Percentiles rank a stretch among this genome's conserved stretches.
Evolutionary conservation across 441 rosid genomes (phyloP).

Genomic region (Erysimum cheiri): DNA sequence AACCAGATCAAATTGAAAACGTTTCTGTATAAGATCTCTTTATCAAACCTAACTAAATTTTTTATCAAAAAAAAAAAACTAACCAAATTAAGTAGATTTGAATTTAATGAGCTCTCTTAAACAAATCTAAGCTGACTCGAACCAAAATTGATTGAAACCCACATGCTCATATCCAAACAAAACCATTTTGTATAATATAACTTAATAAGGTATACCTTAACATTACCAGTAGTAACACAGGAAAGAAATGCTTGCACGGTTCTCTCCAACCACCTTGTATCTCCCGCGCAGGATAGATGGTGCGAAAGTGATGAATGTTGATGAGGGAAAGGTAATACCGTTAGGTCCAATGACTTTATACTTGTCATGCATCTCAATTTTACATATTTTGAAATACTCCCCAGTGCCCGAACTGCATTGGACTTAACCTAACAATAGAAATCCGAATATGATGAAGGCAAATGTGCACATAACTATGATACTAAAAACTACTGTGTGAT

Average conservation of each 20-base stretch:
- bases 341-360: constrained; percentile 42
- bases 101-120: constrained; percentile 5
- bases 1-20: constrained; percentile 11
- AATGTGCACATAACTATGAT: constrained; percentile 19
- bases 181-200: constrained; percentile 19
- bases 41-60: constrained; percentile 14
- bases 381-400: constrained; percentile 80
- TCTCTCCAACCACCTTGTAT: constrained; percentile 65
- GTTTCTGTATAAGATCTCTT: constrained; percentile 11
- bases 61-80: too few relatives aligned
- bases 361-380: constrained; percentile 47
- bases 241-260: constrained; percentile 95
- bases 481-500: constrained; percentile 13
- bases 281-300: constrained; percentile 46
- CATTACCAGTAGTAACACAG: constrained; percentile 92
- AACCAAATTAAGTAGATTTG: constrained; percentile 4
- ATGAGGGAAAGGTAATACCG: constrained; percentile 41
- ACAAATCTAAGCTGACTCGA: constrained; percentile 10
- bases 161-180: constrained; percentile 1
- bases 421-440: constrained; percentile 67
- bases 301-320: constrained; percentile 36
- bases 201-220: constrained; percentile 64
- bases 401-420: constrained; percentile 97
- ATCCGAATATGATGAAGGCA: constrained; percentile 23
- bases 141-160: constrained; percentile 29